Conservation (phyloP, 495 filamentous ascomycete species). For the Neurospora terricola region DNA sequence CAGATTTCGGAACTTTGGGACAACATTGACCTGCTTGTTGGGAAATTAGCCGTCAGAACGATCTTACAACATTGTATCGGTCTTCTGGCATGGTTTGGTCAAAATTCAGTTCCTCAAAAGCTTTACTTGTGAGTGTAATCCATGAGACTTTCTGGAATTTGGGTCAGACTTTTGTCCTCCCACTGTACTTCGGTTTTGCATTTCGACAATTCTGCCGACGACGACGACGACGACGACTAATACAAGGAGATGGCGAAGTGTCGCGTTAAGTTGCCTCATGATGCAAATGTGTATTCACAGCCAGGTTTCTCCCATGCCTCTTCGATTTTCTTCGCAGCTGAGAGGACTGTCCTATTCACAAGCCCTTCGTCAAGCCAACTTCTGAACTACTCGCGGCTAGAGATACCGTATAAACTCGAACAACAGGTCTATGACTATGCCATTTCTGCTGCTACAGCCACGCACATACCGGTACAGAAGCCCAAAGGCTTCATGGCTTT, state of each 20-base stretch:
- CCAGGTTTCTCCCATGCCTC: background rate
- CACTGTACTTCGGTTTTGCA: background rate
- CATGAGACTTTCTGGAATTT: too few species aligned
- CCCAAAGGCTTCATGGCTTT: too few species aligned
- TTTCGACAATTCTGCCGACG: background rate
- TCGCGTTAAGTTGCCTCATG: background rate
- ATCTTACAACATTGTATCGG: background rate
- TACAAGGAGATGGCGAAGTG: background rate
- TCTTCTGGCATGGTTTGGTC: background rate
- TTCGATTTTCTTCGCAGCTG: background rate
- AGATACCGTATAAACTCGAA: too few species aligned
- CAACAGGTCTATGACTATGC: too few species aligned
- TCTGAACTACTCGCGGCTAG: too few species aligned
- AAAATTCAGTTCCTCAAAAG: background rate
- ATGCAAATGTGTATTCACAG: background rate
- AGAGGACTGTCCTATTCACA: background rate
- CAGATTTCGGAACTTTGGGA: background rate
- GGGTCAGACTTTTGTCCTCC: background rate
- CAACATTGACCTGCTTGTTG: background rate
- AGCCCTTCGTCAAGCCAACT: background rate
- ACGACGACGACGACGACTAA: background rate
- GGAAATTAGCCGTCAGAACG: background rate
- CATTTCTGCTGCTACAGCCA: too few species aligned
- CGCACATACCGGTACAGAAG: too few species aligned
- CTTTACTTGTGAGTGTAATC: background rate